phyloP scores from a whole-genome alignment of 1,139 yeast genomes.

The Zygoascus meyerae region DNA sequence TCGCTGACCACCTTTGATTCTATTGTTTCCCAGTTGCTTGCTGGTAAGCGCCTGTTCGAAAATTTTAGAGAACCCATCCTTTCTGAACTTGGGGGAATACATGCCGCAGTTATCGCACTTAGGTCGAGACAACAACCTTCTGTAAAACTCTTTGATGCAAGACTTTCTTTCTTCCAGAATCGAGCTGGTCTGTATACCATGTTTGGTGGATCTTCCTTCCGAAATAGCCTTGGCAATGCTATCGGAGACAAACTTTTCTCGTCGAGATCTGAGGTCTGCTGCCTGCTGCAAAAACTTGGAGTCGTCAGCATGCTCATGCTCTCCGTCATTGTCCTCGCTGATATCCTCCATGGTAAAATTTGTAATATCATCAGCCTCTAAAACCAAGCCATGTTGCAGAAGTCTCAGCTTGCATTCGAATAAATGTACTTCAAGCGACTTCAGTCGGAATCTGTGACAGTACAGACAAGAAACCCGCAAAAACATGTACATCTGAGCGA shows the following conservation, averaged over 20 bases:
- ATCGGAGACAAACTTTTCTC: slow-evolving; percentile 65
- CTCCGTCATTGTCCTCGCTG: slow-evolving; percentile 36
- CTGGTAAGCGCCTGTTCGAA: slow-evolving; percentile 83
- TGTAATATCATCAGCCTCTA: slow-evolving; percentile 72
- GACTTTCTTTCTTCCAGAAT: slow-evolving; percentile 82
- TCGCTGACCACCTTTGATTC: slow-evolving; percentile 72
- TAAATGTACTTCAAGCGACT: slow-evolving; percentile 62
- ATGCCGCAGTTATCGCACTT: slow-evolving; percentile 95
- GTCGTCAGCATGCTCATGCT: slow-evolving; percentile 33
- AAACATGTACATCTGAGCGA: slow-evolving; percentile 80
- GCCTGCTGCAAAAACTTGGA: slow-evolving; percentile 22
- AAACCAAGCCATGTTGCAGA: slow-evolving; percentile 80
- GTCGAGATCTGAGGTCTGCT: slow-evolving; percentile 45
- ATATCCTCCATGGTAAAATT: slow-evolving; percentile 45
- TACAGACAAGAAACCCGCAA: slow-evolving; percentile 82
- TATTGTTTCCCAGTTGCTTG: slow-evolving; percentile 69
- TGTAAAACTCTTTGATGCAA: slow-evolving; percentile 70
- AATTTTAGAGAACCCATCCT: slow-evolving; percentile 89
- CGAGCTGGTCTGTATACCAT: slow-evolving; percentile 75
- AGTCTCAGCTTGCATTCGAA: slow-evolving; percentile 73
- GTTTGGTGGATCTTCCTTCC: slow-evolving; percentile 62
- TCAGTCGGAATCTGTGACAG: slow-evolving; percentile 80
- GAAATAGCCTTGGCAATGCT: slow-evolving; percentile 70
- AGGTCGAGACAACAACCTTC: slow-evolving; percentile 63
- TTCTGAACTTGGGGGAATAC: slow-evolving; percentile 90